Base-by-base conservation (phyloP, 2,329 filamentous ascomycete species). In the Venturia effusa region DNA sequence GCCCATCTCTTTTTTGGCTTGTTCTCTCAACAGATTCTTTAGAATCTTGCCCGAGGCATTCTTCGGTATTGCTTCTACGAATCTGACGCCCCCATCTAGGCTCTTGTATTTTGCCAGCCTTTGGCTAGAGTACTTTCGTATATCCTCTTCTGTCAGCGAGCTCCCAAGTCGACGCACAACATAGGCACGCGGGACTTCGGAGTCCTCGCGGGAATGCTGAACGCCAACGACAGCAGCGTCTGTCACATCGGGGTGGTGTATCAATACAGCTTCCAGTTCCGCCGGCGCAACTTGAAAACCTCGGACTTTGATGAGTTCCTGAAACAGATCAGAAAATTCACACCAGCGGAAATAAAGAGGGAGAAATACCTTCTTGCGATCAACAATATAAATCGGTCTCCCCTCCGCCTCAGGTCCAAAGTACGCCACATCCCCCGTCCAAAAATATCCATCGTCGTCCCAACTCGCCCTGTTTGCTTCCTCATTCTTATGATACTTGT, bases 21-120 rank as follows among this genome's bases (percentile, higher is more conserved):
- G 70, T 60, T 83, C 78, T 66, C 78, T 81, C 69, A 87, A 71
- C 61, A 89, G 69, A 27, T 88, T 78, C 60, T 87, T 79, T 71
- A 91, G 73, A 64, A 91, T 89, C 82, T 91, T 91, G 11, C 88
- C 88, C 69, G 84, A 88, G 0, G 87, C 82, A 70, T 84, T 88
- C 80, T 91, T 91, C 15, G 88, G 88, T 30, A 92, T 84, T 61
- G 78, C 79, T 55, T 87, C 83, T 17, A 88, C 78, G 66, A 88
- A 88, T 71, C 85, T 83, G 2, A 88, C 75, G 81, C 64, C 87
- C 81, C 64, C 86, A 70, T 82, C 83, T 66, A 89, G 77, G 79
- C 83, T 85, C 76, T 89, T 89, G 72, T 89, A 84, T 22, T 82
- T 78, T 1, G 88, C 85, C 72, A 90, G 88, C 74, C 84, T 85